Evolutionary conservation across 768 basidiomycete species (phyloP).

Genomic region (Mycena floridula): DNA sequence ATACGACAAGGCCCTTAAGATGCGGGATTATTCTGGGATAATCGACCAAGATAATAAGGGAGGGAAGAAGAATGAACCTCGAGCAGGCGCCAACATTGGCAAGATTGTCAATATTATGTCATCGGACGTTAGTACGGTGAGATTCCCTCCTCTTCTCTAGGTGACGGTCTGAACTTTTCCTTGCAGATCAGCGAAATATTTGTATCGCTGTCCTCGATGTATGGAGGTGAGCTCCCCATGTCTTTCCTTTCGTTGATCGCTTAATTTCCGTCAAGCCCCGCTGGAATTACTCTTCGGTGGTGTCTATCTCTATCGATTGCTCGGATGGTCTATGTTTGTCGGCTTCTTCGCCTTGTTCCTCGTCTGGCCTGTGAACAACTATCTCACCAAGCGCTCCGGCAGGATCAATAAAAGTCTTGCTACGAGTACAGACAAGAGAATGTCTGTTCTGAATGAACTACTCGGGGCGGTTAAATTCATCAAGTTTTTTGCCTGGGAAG

Average conservation of each 20-base stretch:
- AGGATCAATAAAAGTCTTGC: slow-evolving; percentile 54
- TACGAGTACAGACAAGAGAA: slow-evolving; percentile 68
- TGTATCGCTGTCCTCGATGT: slow-evolving; percentile 60
- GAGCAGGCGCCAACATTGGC: slow-evolving; percentile 78
- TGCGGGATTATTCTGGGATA: slow-evolving; percentile 79
- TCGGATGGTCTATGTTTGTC: slow-evolving; percentile 66
- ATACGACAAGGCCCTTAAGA: slow-evolving; percentile 82
- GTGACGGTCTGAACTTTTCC: background rate
- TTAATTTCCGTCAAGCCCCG: no score
- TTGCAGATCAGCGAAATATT: slow-evolving; percentile 42
- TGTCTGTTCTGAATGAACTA: slow-evolving; percentile 72
- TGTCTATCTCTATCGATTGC: slow-evolving; percentile 75
- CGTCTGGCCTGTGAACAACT: slow-evolving; percentile 68
- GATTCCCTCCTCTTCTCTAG: slow-evolving; percentile 6
- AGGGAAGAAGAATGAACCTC: slow-evolving; percentile 46
- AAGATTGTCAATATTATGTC: slow-evolving; percentile 91
- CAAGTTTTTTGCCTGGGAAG: slow-evolving; percentile 83
- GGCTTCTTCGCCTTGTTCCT: slow-evolving; percentile 64
- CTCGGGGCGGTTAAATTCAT: slow-evolving; percentile 67
- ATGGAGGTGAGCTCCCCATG: no score
- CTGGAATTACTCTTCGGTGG: slow-evolving; percentile 73
- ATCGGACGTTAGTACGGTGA: slow-evolving; percentile 58
- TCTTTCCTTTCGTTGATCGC: slow-evolving; percentile 14
- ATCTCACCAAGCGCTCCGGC: slow-evolving; percentile 52
- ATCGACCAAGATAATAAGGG: slow-evolving; percentile 43